A percentile compares a stretch with the other conserved stretches of the same genome.
Conservation (phyloP, 345 rosid genomes). For the Tarenaya hassleriana region DNA sequence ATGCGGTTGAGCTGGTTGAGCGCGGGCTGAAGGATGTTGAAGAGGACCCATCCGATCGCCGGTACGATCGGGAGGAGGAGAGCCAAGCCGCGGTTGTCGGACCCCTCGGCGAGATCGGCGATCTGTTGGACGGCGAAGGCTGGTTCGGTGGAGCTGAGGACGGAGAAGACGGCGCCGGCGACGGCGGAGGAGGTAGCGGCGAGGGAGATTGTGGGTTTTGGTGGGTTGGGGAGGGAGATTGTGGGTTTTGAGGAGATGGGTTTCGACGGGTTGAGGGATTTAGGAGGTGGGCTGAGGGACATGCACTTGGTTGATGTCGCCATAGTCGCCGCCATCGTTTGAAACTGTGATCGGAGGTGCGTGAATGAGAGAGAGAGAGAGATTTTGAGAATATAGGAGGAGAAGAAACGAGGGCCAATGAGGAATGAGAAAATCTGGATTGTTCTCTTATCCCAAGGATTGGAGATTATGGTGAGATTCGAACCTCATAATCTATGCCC, state of each 20-base stretch:
- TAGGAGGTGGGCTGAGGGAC: slow-evolving; percentile 39
- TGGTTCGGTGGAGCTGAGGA: slow-evolving; percentile 57
- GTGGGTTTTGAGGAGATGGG: slow-evolving; percentile 22
- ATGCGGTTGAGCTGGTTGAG: slow-evolving; percentile 78
- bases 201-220: slow-evolving; percentile 23
- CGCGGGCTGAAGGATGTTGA: slow-evolving; percentile 91
- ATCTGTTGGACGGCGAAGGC: slow-evolving; percentile 88
- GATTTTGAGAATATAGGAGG: slow-evolving; percentile 21
- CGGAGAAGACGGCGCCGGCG: slow-evolving; percentile 78
- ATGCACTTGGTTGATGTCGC: slow-evolving; percentile 67
- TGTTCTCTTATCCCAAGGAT: slow-evolving; percentile 52
- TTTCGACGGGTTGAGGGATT: slow-evolving; percentile 35
- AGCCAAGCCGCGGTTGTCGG: slow-evolving; percentile 83
- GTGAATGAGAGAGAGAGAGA: slow-evolving; percentile 12
- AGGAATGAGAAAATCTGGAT: slow-evolving; percentile 38
- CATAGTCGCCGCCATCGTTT: slow-evolving; percentile 52
- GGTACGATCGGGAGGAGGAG: slow-evolving; percentile 78
- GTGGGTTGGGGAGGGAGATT: slow-evolving; percentile 22
- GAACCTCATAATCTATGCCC: slow-evolving; percentile 19
- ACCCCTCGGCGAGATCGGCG: slow-evolving; percentile 62
- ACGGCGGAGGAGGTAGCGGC: slow-evolving; percentile 42
- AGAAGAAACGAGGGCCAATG: slow-evolving; percentile 34
- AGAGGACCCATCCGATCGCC: slow-evolving; percentile 87
- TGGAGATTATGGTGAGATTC: slow-evolving; percentile 28
- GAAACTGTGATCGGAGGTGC: slow-evolving; percentile 2